Conservation (phyloP, 139 green algal genomes). For the Nannochloris sp. region DNA sequence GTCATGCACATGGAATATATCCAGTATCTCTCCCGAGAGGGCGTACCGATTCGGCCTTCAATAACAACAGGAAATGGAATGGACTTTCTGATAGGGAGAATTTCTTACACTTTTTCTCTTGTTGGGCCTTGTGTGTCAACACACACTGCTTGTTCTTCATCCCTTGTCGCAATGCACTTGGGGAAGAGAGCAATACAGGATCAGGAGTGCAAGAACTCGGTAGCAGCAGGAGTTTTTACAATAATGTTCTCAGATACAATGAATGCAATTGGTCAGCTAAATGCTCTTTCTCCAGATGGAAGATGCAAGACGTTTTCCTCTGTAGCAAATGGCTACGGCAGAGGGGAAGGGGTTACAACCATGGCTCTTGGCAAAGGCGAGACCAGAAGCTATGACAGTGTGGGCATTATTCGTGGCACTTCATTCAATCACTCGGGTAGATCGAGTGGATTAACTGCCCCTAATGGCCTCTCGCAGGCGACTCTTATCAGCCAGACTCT, state of each 20-base stretch:
- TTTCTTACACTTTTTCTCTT: conserved; percentile 47
- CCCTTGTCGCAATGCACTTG: conserved; percentile 62
- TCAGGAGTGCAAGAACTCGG: conserved; percentile 15
- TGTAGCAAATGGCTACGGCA: conserved; percentile 41
- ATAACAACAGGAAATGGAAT: conserved; percentile 37
- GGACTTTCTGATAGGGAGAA: conserved; percentile 37
- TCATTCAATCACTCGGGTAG: conserved; percentile 47
- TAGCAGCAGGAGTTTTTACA: conserved; percentile 26
- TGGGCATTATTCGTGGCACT: conserved; percentile 19
- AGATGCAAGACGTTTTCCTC: conserved; percentile 48
- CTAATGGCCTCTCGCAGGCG: conserved; percentile 46
- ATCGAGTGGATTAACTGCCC: conserved; percentile 43
- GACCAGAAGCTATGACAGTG: background rate
- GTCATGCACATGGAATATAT: conserved; percentile 14
- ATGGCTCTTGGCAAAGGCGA: conserved; percentile 1
- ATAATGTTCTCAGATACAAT: conserved; percentile 28
- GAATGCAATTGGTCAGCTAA: conserved; percentile 31
- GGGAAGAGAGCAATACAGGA: conserved; percentile 28
- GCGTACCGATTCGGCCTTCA: conserved; percentile 8
- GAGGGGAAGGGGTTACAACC: conserved; percentile 32
- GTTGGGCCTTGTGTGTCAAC: conserved; percentile 27
- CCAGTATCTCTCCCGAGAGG: conserved; percentile 11
- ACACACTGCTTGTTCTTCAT: conserved; percentile 81
- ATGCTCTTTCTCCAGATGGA: conserved; percentile 22
- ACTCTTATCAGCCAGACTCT: conserved; percentile 32